Percentiles rank a stretch among this genome's conserved stretches.
These are phyloP conservation scores for Nannizziopsis arthrosporioides DNA, from an alignment of 2,329 filamentous ascomycete genomes.

Conservation along the genomic window DNA sequence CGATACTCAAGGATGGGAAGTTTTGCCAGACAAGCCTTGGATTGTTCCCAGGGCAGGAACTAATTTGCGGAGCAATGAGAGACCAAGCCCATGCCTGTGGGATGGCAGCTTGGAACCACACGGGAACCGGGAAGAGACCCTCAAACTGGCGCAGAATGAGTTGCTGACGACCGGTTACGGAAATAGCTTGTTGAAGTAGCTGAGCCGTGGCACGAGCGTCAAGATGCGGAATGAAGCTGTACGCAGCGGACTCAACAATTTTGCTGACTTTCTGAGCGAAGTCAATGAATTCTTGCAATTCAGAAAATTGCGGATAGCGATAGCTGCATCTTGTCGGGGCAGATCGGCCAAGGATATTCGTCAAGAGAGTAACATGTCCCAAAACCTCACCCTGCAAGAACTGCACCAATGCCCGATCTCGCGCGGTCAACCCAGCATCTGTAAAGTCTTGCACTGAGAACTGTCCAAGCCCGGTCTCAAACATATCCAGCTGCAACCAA, in stretches of 20 bases:
- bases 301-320: conserved; percentile 61
- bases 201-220: conserved; percentile 63
- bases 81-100: conserved; percentile 82
- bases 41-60: conserved; percentile 58
- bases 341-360: conserved; percentile 61
- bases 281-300: conserved; percentile 65
- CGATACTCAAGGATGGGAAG: conserved; percentile 58
- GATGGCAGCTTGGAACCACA: conserved; percentile 69
- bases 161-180: conserved; percentile 70
- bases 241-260: conserved; percentile 67
- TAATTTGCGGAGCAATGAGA: conserved; percentile 68
- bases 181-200: conserved; percentile 63
- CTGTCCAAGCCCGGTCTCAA: conserved; percentile 60
- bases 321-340: conserved; percentile 68
- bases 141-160: conserved; percentile 74
- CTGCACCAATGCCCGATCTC: conserved; percentile 58
- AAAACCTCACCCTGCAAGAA: conserved; percentile 69
- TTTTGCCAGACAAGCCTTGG: conserved; percentile 76
- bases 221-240: conserved; percentile 67
- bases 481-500: conserved; percentile 74
- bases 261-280: conserved; percentile 79
- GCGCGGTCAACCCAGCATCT: conserved; percentile 53
- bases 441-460: conserved; percentile 61
- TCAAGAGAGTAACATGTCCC: conserved; percentile 64
- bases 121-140: conserved; percentile 68